Conservation (phyloP, 2,329 filamentous ascomycete species). For the Phialemoniopsis sp. region DNA sequence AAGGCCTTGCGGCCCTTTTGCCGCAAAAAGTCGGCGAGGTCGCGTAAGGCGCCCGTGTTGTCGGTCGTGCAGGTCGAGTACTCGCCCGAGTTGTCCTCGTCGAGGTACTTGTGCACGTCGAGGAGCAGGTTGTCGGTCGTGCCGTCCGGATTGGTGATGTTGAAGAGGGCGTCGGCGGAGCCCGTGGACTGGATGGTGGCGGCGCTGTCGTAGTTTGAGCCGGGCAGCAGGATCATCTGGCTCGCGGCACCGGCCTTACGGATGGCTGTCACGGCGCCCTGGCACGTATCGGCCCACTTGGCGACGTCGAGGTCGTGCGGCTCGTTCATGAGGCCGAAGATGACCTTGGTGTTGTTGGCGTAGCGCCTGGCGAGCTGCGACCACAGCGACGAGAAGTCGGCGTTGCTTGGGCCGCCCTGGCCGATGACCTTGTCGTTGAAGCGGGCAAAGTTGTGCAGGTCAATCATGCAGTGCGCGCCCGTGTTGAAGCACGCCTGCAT, state of each 20-base stretch:
- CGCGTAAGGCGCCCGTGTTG: too few relatives aligned
- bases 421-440: constrained; percentile 59
- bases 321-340: constrained; percentile 66
- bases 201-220: constrained; percentile 51
- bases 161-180: constrained; percentile 40
- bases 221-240: constrained; percentile 58
- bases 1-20: too few relatives aligned
- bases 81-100: too few relatives aligned
- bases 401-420: constrained; percentile 55
- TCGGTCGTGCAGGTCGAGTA: too few relatives aligned
- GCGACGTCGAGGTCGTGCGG: constrained; percentile 52
- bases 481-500: constrained; percentile 52
- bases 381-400: constrained; percentile 57
- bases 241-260: constrained; percentile 52
- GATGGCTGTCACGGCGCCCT: constrained; percentile 60
- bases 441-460: constrained; percentile 54
- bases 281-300: constrained; percentile 53
- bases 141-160: constrained; percentile 51
- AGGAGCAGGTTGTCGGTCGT: too few relatives aligned
- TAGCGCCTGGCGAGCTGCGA: constrained; percentile 52
- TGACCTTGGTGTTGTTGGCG: constrained; percentile 42
- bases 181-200: constrained; percentile 39
- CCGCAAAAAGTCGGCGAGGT: too few relatives aligned
- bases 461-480: constrained; percentile 55
- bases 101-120: too few relatives aligned